Conservation (phyloP, 2,329 filamentous ascomycete genomes). For the Dactylellina leptospora region DNA sequence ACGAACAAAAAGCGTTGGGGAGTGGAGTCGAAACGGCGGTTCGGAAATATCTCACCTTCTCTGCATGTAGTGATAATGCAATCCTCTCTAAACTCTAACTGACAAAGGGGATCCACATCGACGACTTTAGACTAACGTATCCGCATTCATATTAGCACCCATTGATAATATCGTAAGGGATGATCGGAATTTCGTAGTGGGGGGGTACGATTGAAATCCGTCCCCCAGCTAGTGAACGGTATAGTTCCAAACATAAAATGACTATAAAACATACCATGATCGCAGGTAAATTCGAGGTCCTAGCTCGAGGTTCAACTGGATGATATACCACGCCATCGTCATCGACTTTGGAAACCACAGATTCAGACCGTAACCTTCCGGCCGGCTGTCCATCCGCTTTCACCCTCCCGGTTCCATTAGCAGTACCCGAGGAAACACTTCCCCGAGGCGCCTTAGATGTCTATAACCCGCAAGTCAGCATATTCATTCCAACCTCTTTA, state of each 20-base stretch:
- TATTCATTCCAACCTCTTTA: no score
- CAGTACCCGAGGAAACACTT: constrained; percentile 63
- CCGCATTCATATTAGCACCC: constrained; percentile 31
- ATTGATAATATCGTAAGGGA: background rate
- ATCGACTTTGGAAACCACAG: constrained; percentile 42
- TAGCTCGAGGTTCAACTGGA: constrained; percentile 81
- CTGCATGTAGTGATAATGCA: constrained; percentile 92
- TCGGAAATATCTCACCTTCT: constrained; percentile 71
- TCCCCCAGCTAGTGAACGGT: no score
- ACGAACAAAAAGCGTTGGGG: constrained; percentile 43
- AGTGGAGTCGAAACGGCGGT: constrained; percentile 4
- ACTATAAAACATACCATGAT: constrained; percentile 73
- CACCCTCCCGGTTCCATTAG: constrained; percentile 69
- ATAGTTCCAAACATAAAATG: background rate
- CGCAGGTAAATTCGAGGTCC: constrained; percentile 85
- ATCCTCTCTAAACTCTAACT: constrained; percentile 92
- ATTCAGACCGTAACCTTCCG: constrained; percentile 60
- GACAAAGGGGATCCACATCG: constrained; percentile 85
- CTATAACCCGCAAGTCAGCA: no score
- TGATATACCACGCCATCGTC: constrained; percentile 68
- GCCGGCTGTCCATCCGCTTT: constrained; percentile 68
- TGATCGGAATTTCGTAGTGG: constrained; percentile 2
- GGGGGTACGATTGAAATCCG: no score
- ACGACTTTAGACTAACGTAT: constrained; percentile 76
- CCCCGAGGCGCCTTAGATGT: constrained; percentile 60